Percentiles rank a stretch among this genome's conserved stretches.
Evolutionary conservation across 2,329 filamentous ascomycete species (phyloP).

Genomic region (Knoxdaviesia proteae): DNA sequence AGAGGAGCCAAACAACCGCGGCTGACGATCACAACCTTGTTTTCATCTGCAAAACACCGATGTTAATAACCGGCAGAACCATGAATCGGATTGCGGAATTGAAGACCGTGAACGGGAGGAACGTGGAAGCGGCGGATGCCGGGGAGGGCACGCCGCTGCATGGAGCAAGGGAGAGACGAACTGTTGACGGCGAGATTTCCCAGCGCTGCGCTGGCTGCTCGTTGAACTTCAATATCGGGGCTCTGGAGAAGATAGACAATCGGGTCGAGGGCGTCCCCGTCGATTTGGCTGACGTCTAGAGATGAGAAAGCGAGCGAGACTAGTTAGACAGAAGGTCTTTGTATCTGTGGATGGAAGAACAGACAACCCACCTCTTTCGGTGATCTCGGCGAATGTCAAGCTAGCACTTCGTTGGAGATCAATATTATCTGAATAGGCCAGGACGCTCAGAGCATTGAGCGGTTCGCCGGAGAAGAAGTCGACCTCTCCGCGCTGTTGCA

Average conservation of each 20-base stretch:
- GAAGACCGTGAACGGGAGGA: not conserved
- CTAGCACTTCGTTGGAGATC: slow-evolving; percentile 93
- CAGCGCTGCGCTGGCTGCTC: slow-evolving; percentile 84
- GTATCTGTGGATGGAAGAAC: not conserved
- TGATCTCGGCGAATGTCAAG: slow-evolving; percentile 96
- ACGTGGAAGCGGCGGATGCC: not conserved
- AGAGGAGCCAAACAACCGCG: slow-evolving; percentile 77
- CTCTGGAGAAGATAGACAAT: slow-evolving; percentile 92
- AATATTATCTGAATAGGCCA: slow-evolving; percentile 97
- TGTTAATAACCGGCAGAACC: slow-evolving; percentile 17
- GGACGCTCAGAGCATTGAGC: slow-evolving; percentile 75
- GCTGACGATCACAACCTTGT: slow-evolving; percentile 90
- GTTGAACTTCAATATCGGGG: slow-evolving; percentile 88
- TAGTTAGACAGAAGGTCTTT: not conserved
- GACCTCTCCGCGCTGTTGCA: slow-evolving; percentile 64
- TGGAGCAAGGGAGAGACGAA: slow-evolving; percentile 22
- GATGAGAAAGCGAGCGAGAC: slow-evolving; percentile 4
- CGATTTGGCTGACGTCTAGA: slow-evolving; percentile 86
- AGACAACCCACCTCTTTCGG: slow-evolving; percentile 59
- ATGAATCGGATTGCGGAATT: not conserved
- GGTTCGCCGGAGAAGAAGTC: slow-evolving; percentile 97
- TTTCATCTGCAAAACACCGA: slow-evolving; percentile 47
- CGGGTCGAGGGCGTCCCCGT: slow-evolving; percentile 82
- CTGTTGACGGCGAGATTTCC: slow-evolving; percentile 95
- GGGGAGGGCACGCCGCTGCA: not conserved